Conservation (phyloP, 768 basidiomycete genomes). For the Pilatotrama ljubarskyi region DNA sequence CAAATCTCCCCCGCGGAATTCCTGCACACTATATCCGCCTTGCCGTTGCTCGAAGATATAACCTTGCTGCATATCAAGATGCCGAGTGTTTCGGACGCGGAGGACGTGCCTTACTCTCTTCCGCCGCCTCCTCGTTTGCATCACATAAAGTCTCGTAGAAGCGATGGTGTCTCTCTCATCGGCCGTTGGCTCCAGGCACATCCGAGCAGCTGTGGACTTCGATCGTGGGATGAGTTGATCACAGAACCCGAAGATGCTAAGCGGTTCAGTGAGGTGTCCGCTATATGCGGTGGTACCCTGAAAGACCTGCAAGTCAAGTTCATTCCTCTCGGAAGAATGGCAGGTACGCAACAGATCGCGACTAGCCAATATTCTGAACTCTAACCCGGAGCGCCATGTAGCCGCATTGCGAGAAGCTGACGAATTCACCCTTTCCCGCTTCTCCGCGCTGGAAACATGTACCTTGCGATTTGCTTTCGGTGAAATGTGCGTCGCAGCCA, state of each 20-base stretch:
- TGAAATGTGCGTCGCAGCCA: constrained; percentile 30
- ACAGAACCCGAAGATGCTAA: neutral
- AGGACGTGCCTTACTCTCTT: neutral
- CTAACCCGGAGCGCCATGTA: neutral
- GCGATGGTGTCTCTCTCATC: neutral
- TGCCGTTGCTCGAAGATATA: neutral
- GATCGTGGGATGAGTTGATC: neutral
- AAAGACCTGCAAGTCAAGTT: constrained; percentile 10
- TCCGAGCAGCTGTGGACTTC: neutral
- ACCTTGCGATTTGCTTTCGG: constrained; percentile 21
- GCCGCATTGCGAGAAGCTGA: neutral
- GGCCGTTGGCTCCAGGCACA: neutral
- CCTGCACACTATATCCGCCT: neutral
- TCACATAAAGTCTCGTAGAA: neutral
- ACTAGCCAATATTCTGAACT: too few species aligned
- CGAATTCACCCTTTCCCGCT: constrained; percentile 19
- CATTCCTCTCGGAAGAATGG: neutral
- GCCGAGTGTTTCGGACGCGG: neutral
- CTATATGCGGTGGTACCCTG: neutral
- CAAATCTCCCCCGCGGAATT: neutral
- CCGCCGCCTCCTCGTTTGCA: neutral
- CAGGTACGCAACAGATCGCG: neutral
- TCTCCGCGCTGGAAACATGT: constrained; percentile 21
- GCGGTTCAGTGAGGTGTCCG: neutral
- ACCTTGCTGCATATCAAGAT: neutral